phyloP scores from a whole-genome alignment of 1,139 yeast species.

The Nadsonia commutata region DNA sequence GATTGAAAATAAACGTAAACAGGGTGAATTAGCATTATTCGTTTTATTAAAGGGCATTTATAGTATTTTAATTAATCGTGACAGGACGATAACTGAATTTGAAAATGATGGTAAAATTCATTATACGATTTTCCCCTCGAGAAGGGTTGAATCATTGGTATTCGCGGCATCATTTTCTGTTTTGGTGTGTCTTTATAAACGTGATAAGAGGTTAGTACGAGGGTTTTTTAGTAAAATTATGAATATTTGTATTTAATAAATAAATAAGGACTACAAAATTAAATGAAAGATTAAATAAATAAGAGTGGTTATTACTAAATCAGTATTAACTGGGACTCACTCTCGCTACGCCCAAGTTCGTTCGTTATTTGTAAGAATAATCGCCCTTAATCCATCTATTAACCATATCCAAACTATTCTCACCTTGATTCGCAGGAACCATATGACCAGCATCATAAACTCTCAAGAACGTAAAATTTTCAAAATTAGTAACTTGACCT shows the following conservation, averaged over 20 bases:
- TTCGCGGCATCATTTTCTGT: neutral
- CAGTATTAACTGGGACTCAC: no score
- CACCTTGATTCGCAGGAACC: slow-evolving; percentile 75
- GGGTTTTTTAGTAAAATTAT: neutral
- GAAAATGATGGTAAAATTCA: neutral
- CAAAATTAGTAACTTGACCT: slow-evolving; percentile 44
- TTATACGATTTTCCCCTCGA: neutral
- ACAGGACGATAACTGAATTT: neutral
- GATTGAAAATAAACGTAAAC: neutral
- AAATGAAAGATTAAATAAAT: no score
- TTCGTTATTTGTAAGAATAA: slow-evolving; percentile 17
- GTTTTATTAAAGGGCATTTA: neutral
- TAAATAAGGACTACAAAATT: no score
- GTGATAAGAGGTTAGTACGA: neutral
- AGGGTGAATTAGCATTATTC: neutral
- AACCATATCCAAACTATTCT: slow-evolving; percentile 56
- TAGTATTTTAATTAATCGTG: neutral
- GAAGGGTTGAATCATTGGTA: neutral
- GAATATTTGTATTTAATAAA: neutral
- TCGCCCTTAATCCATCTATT: slow-evolving; percentile 50
- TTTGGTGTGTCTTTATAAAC: neutral
- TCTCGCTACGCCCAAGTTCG: no score
- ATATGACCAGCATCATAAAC: slow-evolving; percentile 57
- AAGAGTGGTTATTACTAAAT: no score
- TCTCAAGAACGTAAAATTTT: slow-evolving; percentile 46